These are phyloP conservation scores for Talaromyces trachyspermus DNA, from an alignment of 495 filamentous ascomycete genomes.

Conservation along the genomic window DNA sequence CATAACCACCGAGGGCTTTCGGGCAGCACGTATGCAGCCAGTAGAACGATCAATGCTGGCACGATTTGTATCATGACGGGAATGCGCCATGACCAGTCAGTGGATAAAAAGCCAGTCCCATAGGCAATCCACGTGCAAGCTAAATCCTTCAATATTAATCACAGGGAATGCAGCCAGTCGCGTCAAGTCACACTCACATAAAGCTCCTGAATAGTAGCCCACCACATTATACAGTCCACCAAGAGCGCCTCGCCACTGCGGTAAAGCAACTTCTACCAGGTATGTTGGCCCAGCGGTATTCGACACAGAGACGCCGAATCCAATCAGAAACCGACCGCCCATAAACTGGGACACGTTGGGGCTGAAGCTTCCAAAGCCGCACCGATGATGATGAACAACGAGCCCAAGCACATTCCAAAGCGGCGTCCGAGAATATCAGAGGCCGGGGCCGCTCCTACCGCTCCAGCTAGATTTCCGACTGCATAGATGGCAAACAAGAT, in stretches of 20 bases:
- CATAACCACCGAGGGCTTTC: slow-evolving; percentile 39
- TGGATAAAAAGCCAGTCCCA: slow-evolving; percentile 25
- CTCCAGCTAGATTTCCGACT: slow-evolving; percentile 47
- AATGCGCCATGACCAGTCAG: slow-evolving; percentile 45
- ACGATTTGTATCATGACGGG: slow-evolving; percentile 57
- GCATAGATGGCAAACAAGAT: slow-evolving; percentile 51
- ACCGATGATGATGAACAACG: slow-evolving; percentile 51
- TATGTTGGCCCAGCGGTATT: slow-evolving; percentile 64
- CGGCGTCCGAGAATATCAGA: slow-evolving; percentile 44
- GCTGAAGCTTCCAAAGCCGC: slow-evolving; percentile 47
- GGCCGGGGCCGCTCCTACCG: slow-evolving; percentile 20
- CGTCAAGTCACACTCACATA: too few relatives aligned
- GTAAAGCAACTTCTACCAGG: slow-evolving; percentile 67
- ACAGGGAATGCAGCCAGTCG: too few relatives aligned
- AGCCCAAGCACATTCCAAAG: slow-evolving; percentile 59
- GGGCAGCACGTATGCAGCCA: background rate
- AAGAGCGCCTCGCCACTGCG: slow-evolving; percentile 58
- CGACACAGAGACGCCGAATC: slow-evolving; percentile 62
- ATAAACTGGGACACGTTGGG: slow-evolving; percentile 50
- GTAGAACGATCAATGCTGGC: slow-evolving; percentile 29
- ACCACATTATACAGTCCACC: slow-evolving; percentile 50
- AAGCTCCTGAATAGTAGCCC: too few relatives aligned
- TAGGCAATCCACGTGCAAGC: slow-evolving; percentile 26
- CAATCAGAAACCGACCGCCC: slow-evolving; percentile 66
- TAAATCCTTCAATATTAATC: too few relatives aligned